Conservation (phyloP, 768 basidiomycete genomes). For the Termitomyces sp. region DNA sequence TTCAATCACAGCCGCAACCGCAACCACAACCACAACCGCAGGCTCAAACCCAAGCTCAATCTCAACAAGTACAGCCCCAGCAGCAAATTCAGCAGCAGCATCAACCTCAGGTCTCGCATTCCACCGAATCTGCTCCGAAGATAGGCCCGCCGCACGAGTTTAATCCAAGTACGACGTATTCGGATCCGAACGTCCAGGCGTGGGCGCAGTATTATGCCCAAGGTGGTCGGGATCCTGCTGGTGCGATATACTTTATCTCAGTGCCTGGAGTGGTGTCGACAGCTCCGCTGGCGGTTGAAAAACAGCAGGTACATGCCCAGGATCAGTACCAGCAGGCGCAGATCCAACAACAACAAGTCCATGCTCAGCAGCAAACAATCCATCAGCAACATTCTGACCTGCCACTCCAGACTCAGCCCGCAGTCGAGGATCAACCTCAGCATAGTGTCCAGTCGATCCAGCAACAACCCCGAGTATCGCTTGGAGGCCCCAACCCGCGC, state of each 20-base stretch:
- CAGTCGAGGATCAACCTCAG: slow-evolving; percentile 1
- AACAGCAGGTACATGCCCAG: slow-evolving; percentile 11
- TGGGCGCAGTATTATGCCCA: slow-evolving; percentile 85
- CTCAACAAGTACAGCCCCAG: slow-evolving; percentile 17
- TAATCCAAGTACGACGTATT: slow-evolving; percentile 62
- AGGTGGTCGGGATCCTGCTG: slow-evolving; percentile 69
- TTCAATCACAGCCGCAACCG: slow-evolving; percentile 1
- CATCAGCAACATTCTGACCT: slow-evolving; percentile 6
- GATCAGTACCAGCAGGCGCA: slow-evolving; percentile 16
- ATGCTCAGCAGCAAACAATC: slow-evolving; percentile 9
- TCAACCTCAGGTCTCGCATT: slow-evolving; percentile 16
- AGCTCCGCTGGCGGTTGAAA: slow-evolving; percentile 6
- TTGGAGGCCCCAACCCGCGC: background rate
- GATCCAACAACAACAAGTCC: slow-evolving; percentile 14
- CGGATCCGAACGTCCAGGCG: slow-evolving; percentile 77
- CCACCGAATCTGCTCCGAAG: slow-evolving; percentile 20
- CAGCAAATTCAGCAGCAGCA: slow-evolving; percentile 12
- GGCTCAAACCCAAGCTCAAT: slow-evolving; percentile 17
- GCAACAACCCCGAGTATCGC: slow-evolving; percentile 2
- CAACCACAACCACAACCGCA: slow-evolving; percentile 14
- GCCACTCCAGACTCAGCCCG: background rate
- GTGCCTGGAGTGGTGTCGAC: slow-evolving; percentile 67
- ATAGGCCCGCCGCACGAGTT: slow-evolving; percentile 48
- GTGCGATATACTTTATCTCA: slow-evolving; percentile 75
- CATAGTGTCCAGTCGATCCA: slow-evolving; percentile 4